Evolutionary conservation across 1,139 yeast genomes (phyloP), one percentile per base, ranked within the genome.

Genomic region (Candida frijolesensis): DNA sequence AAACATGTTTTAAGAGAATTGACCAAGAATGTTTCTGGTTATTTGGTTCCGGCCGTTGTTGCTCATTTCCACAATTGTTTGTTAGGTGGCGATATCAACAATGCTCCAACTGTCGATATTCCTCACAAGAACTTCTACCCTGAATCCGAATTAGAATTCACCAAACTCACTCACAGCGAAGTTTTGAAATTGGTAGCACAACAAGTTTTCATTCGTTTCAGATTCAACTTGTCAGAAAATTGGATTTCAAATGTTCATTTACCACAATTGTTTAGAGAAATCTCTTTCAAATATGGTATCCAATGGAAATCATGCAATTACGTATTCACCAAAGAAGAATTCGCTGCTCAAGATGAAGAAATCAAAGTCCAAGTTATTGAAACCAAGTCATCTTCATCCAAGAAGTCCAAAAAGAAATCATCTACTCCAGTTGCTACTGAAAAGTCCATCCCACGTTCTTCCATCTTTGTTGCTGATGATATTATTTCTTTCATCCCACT

Each of bases 281-380:
- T 91, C 54, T 85, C 96, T 14, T 62, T 76, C 50, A 87, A 88
- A 68, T 82, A 85, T 58, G 99, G 99, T 70, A 82, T 94, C 52
- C 99, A 94, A 72, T 87, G 96, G 89, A 72, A 74, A 57, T 67
- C 81, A n/a, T 76, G 72, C 54, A 67, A 73, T 16, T 85, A 81
- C 63, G 71, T 67, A 12, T 83, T 83, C 63, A 75, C 82, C 40
- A 64, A 65, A 48, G 81, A 75, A 46, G 70, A 70, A 27, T 76
- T 79, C 53, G 82, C 77, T 45, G 60, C 60, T 7, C 71, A 65
- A 39, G 57, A 60, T 42, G 57, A 55, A 6, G 47, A 54, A 42
- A 51, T 64, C 29, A 57, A 60, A 15, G 16, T 29, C n/a, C 60
- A 54, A 42, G 59, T 47, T 5, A 41, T 57, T 19, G 61, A 59